These are phyloP conservation scores for Trichoderma koningiopsis DNA, from an alignment of 2,329 filamentous ascomycete genomes.

Conservation along the genomic window DNA sequence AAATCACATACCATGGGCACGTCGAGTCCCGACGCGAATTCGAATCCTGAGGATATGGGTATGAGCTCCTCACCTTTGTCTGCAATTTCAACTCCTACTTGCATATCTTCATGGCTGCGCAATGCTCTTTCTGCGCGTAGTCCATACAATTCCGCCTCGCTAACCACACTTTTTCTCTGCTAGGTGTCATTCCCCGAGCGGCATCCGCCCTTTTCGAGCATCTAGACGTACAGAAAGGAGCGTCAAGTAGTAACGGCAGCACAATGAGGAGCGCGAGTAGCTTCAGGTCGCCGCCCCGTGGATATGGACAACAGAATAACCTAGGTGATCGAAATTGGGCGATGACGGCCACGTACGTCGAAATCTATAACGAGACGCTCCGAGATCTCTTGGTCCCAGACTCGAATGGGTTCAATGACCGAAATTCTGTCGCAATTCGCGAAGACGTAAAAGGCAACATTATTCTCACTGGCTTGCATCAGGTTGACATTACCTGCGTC, in stretches of 20 bases:
- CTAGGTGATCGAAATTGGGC: constrained; percentile 79
- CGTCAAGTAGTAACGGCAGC: constrained; percentile 44
- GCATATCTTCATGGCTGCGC: neutral
- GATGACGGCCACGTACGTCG: constrained; percentile 88
- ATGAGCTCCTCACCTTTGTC: constrained; percentile 41
- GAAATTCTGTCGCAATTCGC: constrained; percentile 81
- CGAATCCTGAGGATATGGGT: constrained; percentile 75
- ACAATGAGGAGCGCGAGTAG: constrained; percentile 56
- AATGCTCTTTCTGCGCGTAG: neutral
- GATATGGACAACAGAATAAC: constrained; percentile 59
- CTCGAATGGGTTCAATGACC: constrained; percentile 66
- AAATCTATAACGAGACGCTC: constrained; percentile 97
- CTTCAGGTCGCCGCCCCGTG: constrained; percentile 76
- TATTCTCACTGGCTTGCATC: constrained; percentile 83
- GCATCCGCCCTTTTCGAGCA: constrained; percentile 86
- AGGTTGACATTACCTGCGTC: constrained; percentile 85
- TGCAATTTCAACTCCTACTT: neutral
- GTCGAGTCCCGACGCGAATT: constrained; percentile 78
- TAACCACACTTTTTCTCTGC: constrained; percentile 12
- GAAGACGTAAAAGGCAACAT: constrained; percentile 96
- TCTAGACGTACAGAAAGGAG: constrained; percentile 65
- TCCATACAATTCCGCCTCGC: neutral
- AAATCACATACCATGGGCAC: constrained; percentile 99
- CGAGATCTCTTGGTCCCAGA: constrained; percentile 87
- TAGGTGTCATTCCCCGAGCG: constrained; percentile 93